phyloP scores from a whole-genome alignment of 768 basidiomycete genomes.

The Lactarius psammicola region DNA sequence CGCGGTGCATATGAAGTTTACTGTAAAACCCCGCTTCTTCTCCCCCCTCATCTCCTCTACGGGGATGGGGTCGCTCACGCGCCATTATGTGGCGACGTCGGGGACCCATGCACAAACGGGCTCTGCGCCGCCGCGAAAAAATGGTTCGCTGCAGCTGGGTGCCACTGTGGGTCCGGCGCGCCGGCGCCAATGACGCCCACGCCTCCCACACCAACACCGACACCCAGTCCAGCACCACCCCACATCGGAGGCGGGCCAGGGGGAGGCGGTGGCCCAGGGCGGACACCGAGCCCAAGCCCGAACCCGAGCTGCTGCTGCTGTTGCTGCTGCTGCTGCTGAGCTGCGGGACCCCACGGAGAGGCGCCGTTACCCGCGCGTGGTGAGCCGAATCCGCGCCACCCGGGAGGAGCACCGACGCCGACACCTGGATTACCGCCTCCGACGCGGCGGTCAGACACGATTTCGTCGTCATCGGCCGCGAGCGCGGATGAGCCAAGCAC shows the following conservation, averaged over 20 bases:
- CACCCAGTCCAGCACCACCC: constrained; percentile 22
- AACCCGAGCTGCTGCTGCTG: constrained; percentile 12
- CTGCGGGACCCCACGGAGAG: constrained; percentile 16
- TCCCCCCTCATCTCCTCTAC: background rate
- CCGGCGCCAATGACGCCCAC: constrained; percentile 6
- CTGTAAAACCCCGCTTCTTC: background rate
- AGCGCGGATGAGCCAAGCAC: constrained; percentile 75
- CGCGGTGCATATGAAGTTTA: constrained; percentile 7
- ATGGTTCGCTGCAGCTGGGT: constrained; percentile 22
- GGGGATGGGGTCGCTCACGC: constrained; percentile 9
- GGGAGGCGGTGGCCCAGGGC: constrained; percentile 17
- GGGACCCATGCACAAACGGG: constrained; percentile 29
- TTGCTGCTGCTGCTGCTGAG: background rate
- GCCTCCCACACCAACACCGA: constrained; percentile 22
- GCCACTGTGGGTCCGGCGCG: constrained; percentile 22
- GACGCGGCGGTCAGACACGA: constrained; percentile 48
- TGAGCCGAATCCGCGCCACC: constrained; percentile 22
- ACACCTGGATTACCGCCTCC: constrained; percentile 8
- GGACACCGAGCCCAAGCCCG: constrained; percentile 18
- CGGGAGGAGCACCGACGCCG: constrained; percentile 11
- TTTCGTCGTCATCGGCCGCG: constrained; percentile 77
- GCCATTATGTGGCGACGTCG: constrained; percentile 29
- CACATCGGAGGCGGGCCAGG: constrained; percentile 21
- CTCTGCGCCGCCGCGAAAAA: constrained; percentile 27
- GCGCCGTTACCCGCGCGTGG: constrained; percentile 17